phyloP scores from a whole-genome alignment of 352 stramenopile species.

The Poterioochromonas sp. region DNA sequence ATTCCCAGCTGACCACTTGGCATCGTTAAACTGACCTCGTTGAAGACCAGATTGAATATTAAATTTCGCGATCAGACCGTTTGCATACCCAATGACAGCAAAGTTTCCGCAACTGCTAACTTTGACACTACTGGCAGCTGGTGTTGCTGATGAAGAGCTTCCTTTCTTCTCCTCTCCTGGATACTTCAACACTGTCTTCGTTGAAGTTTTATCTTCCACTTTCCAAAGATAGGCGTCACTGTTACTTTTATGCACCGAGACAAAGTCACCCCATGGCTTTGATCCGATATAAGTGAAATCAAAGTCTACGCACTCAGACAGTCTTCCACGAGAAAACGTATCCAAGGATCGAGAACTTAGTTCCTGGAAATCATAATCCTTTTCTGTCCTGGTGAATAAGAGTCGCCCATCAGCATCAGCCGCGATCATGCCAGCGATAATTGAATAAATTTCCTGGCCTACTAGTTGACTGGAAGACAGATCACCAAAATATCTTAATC shows the following conservation, averaged over 20 bases:
- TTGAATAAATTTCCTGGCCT: neutral
- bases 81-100: constrained; percentile 69
- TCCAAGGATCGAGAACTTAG: constrained; percentile 71
- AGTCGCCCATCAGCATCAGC: constrained; percentile 75
- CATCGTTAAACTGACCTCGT: constrained; percentile 73
- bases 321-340: constrained; percentile 45
- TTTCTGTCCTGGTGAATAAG: constrained; percentile 75
- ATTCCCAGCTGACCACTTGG: too few relatives aligned
- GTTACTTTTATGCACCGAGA: constrained; percentile 77
- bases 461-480: neutral
- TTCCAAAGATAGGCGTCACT: constrained; percentile 77
- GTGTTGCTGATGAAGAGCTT: neutral
- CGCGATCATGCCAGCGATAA: constrained; percentile 61
- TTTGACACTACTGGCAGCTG: neutral
- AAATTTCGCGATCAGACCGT: constrained; percentile 71
- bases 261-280: constrained; percentile 78
- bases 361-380: constrained; percentile 74
- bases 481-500: constrained; percentile 17
- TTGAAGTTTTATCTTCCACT: constrained; percentile 71
- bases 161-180: constrained; percentile 25
- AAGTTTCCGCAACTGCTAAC: constrained; percentile 74
- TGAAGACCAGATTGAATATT: constrained; percentile 83
- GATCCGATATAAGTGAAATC: constrained; percentile 70
- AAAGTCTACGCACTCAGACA: constrained; percentile 60
- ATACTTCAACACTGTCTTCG: constrained; percentile 67